phyloP scores from a whole-genome alignment of 139 green algal species.

The Chlorella sp. region DNA sequence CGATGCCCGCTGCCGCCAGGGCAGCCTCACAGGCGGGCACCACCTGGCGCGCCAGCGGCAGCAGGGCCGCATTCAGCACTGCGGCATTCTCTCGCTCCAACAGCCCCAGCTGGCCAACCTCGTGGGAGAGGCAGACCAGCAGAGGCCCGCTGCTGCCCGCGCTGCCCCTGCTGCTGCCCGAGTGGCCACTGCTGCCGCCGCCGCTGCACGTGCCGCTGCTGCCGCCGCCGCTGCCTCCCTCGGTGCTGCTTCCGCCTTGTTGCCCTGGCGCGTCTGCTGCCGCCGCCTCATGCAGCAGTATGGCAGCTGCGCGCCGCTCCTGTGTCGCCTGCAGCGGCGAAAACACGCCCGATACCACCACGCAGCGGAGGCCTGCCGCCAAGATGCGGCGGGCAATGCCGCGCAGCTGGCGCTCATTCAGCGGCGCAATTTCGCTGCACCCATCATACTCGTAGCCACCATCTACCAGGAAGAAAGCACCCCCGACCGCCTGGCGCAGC shows the following conservation, averaged over 20 bases:
- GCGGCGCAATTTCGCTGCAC: slow-evolving; percentile 18
- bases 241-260: not conserved
- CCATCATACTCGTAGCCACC: slow-evolving; percentile 58
- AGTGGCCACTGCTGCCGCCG: not conserved
- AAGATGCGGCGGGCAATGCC: slow-evolving; percentile 15
- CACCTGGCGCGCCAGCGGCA: slow-evolving; percentile 41
- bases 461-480: not conserved
- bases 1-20: slow-evolving; percentile 28
- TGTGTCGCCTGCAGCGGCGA: slow-evolving; percentile 39
- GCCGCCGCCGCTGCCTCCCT: not conserved
- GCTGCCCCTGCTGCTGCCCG: not conserved
- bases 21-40: slow-evolving; percentile 32
- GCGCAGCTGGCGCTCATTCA: slow-evolving; percentile 28
- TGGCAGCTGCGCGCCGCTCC: slow-evolving; percentile 27
- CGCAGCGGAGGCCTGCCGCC: slow-evolving; percentile 5
- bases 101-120: slow-evolving; percentile 48
- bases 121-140: slow-evolving; percentile 17
- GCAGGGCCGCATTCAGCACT: slow-evolving; percentile 48
- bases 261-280: not conserved
- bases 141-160: not conserved
- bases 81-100: slow-evolving; percentile 52
- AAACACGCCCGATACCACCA: slow-evolving; percentile 48
- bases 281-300: not conserved
- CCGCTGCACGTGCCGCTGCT: not conserved
- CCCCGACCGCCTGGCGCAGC: slow-evolving; percentile 20